Evolutionary conservation across 2,329 filamentous ascomycete species (phyloP), one percentile per base, ranked within the genome.

Genomic region (Cercospora janseana): DNA sequence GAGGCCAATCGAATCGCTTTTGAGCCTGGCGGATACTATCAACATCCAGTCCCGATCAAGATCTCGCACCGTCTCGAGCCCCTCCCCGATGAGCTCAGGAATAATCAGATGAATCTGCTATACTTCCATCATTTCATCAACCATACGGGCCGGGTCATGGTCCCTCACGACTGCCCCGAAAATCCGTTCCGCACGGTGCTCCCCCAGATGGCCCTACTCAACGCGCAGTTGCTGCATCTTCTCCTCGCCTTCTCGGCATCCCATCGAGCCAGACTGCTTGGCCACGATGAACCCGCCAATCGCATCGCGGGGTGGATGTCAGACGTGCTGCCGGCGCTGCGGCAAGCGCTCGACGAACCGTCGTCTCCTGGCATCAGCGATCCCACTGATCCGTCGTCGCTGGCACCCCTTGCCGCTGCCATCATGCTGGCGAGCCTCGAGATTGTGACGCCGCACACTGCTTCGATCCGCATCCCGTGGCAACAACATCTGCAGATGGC

Each of bases 351-450:
- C 4, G 54, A 52, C 40, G 62, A 65, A 23, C 61, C 61, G 1
- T 52, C 58, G 2, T 59, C 58, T 4, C 60, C 60, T 9, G 56
- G 54, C 12, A 29, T 49, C 4, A 38, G 53, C 2, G 66, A 66
- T 32, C 57, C 79, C 0, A 74, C 76, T 29, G 75, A 79, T 54
- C 79, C 81, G 31, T 82, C 89, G 8, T 85, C 86, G 1, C 83
- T 89, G 58, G 80, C 81, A 12, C 87, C 86, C 47, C 75, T 94
- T 2, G 87, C 88, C 0, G 88, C 87, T 0, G 86, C 88, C 6
- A 90, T 94, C 55, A 90, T 93, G 86, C 78, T 94, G 37, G 81
- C 87, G 0, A 91, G 87, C 1, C 74, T 93, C 15, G 87, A 93
- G 63, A 92, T 93, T 49, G 84, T 93, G 42, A 89, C 86, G 0